Evolutionary conservation across 257 asterid genomes (phyloP), one percentile per base, ranked within the genome.

Genomic region (Solanum chmielewskii): DNA sequence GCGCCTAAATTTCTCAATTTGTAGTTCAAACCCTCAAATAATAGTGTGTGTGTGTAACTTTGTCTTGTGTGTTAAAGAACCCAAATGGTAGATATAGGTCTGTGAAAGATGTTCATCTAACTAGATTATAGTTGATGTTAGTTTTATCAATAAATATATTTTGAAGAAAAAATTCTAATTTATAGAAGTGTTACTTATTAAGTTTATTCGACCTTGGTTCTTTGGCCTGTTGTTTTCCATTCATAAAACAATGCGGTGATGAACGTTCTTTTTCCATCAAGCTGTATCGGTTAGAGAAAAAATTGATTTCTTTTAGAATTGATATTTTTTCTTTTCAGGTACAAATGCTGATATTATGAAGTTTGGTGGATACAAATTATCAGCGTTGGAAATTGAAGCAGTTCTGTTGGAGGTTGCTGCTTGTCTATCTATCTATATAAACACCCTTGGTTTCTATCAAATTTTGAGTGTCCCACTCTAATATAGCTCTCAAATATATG

Each of bases 311-410:
- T n/a, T 90, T 45, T 27, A 14, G 8, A 76, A 11, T 23, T 85
- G 11, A 85, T 52, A 0, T 23, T 83, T 42, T n/a, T 90, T 0
- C 42, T 52, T 74, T 88, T 86, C 92, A 97, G 99, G 99, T 88
- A 95, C 97, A 47, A 95, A 93, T 93, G 99, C 99, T 83, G 99
- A 97, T 90, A 97, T 97, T 88, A 94, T 97, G 97, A 97, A 97
- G 93, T 98, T 94, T 75, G 99, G 99, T 37, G 99, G 99, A 60
- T 97, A 93, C 76, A 97, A 97, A 90, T 92, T 97, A 88, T 97
- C 99, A 56, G 99, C 99, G 4, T 93, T 97, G 86, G 99, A 97
- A 92, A 97, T 97, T 84, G 99, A 97, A 91, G 98, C 98, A 39
- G 94, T 95, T 88, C 98, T 97, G 68, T 88, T 97, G 60, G 98